Evolutionary conservation across 768 basidiomycete species (phyloP).

Genomic region (Hortiboletus flavorubellus): DNA sequence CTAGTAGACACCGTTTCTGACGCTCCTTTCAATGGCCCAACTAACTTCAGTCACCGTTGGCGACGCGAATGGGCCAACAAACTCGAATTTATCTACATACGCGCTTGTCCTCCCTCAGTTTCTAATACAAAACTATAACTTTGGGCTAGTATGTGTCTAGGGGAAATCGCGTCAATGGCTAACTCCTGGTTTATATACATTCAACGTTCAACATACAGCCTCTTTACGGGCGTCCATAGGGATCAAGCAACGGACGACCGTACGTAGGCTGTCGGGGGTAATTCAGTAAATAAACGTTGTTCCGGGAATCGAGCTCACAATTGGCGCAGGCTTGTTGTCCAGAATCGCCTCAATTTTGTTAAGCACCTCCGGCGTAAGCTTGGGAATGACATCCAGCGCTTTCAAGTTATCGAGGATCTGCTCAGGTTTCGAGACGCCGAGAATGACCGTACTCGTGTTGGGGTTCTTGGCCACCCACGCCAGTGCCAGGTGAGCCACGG

Average conservation of each 20-base stretch:
- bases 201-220: background rate
- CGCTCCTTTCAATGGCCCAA: background rate
- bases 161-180: background rate
- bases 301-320: slow-evolving; percentile 20
- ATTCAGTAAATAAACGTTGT: slow-evolving; percentile 3
- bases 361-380: slow-evolving; percentile 49
- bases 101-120: background rate
- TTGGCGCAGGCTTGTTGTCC: slow-evolving; percentile 35
- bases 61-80: background rate
- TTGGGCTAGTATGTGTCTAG: background rate
- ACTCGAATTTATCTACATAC: background rate
- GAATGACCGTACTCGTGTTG: slow-evolving; percentile 46
- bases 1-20: too few relatives aligned
- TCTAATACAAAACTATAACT: too few relatives aligned
- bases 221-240: slow-evolving; percentile 20
- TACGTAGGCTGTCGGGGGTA: slow-evolving; percentile 17
- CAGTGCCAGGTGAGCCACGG: slow-evolving; percentile 48
- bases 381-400: slow-evolving; percentile 52
- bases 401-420: slow-evolving; percentile 49
- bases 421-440: slow-evolving; percentile 47
- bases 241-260: slow-evolving; percentile 31
- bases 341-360: slow-evolving; percentile 52
- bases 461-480: slow-evolving; percentile 54
- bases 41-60: background rate
- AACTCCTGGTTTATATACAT: background rate